Conservation (phyloP, 371 early-diverging fungal species). For the Actinomortierella ambigua region DNA sequence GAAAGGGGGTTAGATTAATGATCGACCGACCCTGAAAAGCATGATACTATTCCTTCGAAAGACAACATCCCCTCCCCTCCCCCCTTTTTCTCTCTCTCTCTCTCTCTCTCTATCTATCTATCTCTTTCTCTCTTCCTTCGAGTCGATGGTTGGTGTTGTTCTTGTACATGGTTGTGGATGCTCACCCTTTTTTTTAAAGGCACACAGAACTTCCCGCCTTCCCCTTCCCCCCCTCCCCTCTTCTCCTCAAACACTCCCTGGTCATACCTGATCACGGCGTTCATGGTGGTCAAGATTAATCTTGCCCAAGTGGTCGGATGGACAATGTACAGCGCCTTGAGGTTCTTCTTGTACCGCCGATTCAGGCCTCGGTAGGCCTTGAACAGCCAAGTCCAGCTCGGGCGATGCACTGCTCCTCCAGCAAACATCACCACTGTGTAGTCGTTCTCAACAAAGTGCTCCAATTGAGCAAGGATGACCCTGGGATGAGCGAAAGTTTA, state of each 20-base stretch:
- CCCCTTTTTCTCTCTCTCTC: too few species aligned
- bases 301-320: constrained; percentile 80
- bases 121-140: too few species aligned
- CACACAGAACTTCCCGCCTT: constrained; percentile 44
- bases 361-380: constrained; percentile 82
- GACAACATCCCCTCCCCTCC: too few species aligned
- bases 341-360: constrained; percentile 89
- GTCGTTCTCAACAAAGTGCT: constrained; percentile 84
- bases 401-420: constrained; percentile 78
- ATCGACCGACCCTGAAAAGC: too few species aligned
- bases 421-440: constrained; percentile 87
- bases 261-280: constrained; percentile 71
- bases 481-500: constrained; percentile 30
- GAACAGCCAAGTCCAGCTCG: constrained; percentile 85
- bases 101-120: too few species aligned
- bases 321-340: constrained; percentile 89
- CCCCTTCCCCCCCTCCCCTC: constrained; percentile 53
- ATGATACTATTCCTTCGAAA: too few species aligned
- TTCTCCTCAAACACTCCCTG: constrained; percentile 45
- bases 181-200: too few species aligned
- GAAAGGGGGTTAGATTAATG: too few species aligned
- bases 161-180: too few species aligned
- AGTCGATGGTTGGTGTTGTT: too few species aligned
- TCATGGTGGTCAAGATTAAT: constrained; percentile 71
- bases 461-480: constrained; percentile 52